These are phyloP conservation scores for Metschnikowia bowlesiae DNA, from an alignment of 805 yeast species.

Conservation along the genomic window DNA sequence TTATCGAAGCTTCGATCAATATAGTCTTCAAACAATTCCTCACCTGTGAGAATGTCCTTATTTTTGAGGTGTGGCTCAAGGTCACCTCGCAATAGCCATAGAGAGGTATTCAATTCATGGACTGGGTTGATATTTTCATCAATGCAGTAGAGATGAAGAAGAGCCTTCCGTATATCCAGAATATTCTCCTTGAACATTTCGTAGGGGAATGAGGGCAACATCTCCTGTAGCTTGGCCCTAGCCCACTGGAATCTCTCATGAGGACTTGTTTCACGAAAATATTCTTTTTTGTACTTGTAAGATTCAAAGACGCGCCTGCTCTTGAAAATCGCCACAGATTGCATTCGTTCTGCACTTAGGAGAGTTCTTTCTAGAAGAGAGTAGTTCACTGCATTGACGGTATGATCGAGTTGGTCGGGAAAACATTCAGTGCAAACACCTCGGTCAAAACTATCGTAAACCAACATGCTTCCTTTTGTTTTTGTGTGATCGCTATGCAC, in stretches of 20 bases:
- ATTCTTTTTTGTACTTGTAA: constrained; percentile 1
- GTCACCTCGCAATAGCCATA: not conserved
- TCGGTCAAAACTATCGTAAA: not conserved
- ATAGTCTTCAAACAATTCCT: not conserved
- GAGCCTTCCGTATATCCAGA: not conserved
- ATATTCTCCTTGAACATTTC: not conserved
- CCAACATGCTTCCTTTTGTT: not conserved
- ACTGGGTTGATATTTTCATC: not conserved
- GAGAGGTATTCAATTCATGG: not conserved
- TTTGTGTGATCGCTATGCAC: not conserved
- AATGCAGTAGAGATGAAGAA: constrained; percentile 1
- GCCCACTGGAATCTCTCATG: constrained; percentile 2
- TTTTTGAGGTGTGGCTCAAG: not conserved
- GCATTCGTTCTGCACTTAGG: not conserved
- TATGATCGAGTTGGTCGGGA: not conserved
- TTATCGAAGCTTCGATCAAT: not conserved
- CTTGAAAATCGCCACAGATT: not conserved
- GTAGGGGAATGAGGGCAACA: not conserved
- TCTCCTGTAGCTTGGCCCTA: not conserved
- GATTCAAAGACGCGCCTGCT: not conserved
- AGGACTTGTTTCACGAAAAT: not conserved
- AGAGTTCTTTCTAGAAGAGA: not conserved
- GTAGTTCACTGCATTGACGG: not conserved
- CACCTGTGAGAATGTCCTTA: not conserved
- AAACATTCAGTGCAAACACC: not conserved